Base-by-base conservation (phyloP, 2,329 filamentous ascomycete genomes). In the Moelleriella libera region DNA sequence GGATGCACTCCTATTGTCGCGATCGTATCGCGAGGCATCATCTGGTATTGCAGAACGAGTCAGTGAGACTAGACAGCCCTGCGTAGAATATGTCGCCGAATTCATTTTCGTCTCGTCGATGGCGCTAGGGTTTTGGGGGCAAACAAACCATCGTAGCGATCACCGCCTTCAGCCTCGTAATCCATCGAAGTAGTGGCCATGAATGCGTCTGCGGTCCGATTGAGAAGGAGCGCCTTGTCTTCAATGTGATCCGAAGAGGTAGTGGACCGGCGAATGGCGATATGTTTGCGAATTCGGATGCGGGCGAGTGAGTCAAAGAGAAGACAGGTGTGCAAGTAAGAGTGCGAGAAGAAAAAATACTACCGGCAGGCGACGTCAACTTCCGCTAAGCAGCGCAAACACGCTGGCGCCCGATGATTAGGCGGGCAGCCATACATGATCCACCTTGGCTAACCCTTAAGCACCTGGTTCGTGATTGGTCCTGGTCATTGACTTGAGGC, bases 171-270 rank as follows among this genome's bases (percentile, higher is more conserved):
- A 61, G 75, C 76, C 64, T 83, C 80, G 64, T 83, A 83, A 60
- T 83, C 80, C 80, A 83, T 83, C 54, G 78, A 75, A 41, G 76
- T 78, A 53, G 78, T 80, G 48, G 76, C 76, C 76, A 80, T 80
- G 54, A 53, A 62, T 50, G 42, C 21, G 21, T 21, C 21, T 21
- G 21, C 21, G 21, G 21, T 21, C 21, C 21, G 21, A 21, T 21
- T 21, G 21, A 21, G 21, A 37, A 37, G 32, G 32, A 37, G 32
- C 32, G 32, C 21, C 21, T 21, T 21, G 21, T 21, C 21, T 21
- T 21, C 21, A 21, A 21, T 21, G 21, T 21, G 21, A 21, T 21
- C 21, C 21, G 3, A 21, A 21, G 21, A 21, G 21, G 21, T 21
- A 3, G 21, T 21, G 28, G n/a, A 43, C 11, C 21, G 21, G 21